Base-by-base conservation (phyloP, 306 rosid species). In the Vicia villosa region DNA sequence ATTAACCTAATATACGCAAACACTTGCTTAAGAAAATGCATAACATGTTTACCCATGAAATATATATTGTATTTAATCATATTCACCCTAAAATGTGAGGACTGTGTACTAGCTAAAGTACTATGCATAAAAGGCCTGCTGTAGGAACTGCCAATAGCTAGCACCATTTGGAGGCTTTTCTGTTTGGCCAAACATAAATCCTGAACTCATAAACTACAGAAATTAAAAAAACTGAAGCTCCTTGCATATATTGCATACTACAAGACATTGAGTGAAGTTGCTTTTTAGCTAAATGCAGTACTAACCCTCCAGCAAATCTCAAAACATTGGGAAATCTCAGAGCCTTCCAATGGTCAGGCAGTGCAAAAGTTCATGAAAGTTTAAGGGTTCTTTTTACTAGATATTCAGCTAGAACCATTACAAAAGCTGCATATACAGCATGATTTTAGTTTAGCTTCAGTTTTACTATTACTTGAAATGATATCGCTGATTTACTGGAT, bases 111-210 rank as follows among this genome's bases (percentile, higher is more conserved):
- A 43, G 56, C 81, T 8, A 45, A 63, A 36, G 20, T 8, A 9
- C 41, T 5, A 24, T 14, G 16, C 26, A 69, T 6, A 14, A 69
- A 69, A 20, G 64, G 64, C 52, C 51, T 5, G 19, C 38, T 5
- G 42, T 24, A 10, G 63, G 42, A 56, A 17, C 65, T 57, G n/a
- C 58, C 61, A 67, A 32, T 32, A 49, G 34, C 47, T 34, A 47
- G 19, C 47, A 50, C 28, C 21, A 47, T 66, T 47, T 28, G 41
- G 58, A 57, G 21, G 46, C 5, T 56, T 24, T 58, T 70, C 43
- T 16, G 30, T 57, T 42, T 26, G 66, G 42, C 66, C 58, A 58
- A 32, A 70, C 54, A 69, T 14, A 69, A 52, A 40, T n/a, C 54
- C 13, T 55, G 17, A 40, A 14, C 28, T 41, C 42, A 40, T 13